Conservation (phyloP, 2,329 filamentous ascomycete genomes). For the Sporothrix variecibatus region DNA sequence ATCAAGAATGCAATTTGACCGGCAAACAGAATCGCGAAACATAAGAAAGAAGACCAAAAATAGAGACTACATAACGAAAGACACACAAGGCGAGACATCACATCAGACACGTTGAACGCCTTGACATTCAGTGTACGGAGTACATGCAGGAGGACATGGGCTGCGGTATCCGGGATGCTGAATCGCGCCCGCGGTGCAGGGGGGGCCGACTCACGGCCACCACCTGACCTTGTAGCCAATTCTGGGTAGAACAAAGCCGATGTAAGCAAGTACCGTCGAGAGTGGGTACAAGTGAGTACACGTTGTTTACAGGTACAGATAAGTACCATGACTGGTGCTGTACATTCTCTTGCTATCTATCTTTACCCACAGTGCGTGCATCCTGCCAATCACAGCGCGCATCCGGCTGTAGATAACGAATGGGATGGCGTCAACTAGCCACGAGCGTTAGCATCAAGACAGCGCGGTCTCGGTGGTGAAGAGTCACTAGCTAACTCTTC, state of each 20-base stretch:
- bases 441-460: conserved; percentile 37
- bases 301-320: background rate
- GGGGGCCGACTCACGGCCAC: background rate
- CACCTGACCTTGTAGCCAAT: background rate
- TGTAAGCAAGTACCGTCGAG: background rate
- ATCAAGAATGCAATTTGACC: background rate
- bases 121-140: conserved; percentile 3
- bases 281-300: background rate
- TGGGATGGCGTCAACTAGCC: conserved; percentile 42
- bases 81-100: background rate
- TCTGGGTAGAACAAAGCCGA: conserved; percentile 1
- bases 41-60: background rate
- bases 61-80: background rate
- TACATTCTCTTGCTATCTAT: background rate
- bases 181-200: background rate
- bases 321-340: background rate
- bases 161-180: conserved; percentile 8
- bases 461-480: background rate
- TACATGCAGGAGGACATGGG: background rate
- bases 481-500: background rate
- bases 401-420: conserved; percentile 38
- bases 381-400: conserved; percentile 20
- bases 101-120: background rate
- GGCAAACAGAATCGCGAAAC: background rate
- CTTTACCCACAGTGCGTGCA: conserved; percentile 2